These are phyloP conservation scores for Fusarium camptoceras DNA, from an alignment of 2,329 filamentous ascomycete genomes.

Conservation along the genomic window DNA sequence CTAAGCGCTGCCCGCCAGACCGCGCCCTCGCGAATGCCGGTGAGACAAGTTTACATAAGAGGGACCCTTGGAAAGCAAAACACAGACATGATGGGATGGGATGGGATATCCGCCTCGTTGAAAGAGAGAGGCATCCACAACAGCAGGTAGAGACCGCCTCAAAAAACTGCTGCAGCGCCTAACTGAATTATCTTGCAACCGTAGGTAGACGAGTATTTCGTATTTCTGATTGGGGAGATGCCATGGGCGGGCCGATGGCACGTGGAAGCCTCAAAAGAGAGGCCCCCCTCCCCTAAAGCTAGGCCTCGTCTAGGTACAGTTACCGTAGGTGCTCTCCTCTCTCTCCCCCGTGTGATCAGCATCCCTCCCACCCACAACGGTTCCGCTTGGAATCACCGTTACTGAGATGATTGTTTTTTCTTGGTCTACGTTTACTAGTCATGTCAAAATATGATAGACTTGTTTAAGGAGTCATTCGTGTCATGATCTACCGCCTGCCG, in stretches of 20 bases:
- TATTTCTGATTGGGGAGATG: slow-evolving; percentile 31
- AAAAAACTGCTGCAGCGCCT: background rate
- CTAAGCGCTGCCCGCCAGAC: slow-evolving; percentile 29
- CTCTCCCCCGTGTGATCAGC: slow-evolving; percentile 37
- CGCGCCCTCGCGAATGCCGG: slow-evolving; percentile 27
- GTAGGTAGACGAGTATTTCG: background rate
- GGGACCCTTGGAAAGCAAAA: background rate
- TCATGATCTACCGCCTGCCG: background rate
- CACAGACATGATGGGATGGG: background rate
- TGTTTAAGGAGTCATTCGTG: background rate
- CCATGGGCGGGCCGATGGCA: slow-evolving; percentile 36
- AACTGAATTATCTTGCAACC: background rate
- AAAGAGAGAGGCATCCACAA: slow-evolving; percentile 2
- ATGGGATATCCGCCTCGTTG: slow-evolving; percentile 2
- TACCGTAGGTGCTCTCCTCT: background rate
- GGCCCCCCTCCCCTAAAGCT: background rate
- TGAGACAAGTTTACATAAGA: background rate
- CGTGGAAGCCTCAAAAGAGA: slow-evolving; percentile 1
- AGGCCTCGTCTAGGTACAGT: background rate
- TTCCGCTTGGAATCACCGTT: slow-evolving; percentile 18
- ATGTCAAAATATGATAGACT: slow-evolving; percentile 3
- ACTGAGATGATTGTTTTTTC: slow-evolving; percentile 3
- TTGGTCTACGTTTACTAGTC: slow-evolving; percentile 4
- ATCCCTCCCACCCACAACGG: slow-evolving; percentile 25
- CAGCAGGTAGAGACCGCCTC: slow-evolving; percentile 2